phyloP scores from a whole-genome alignment of 2,329 filamentous ascomycete species.

The Balansia obtecta region DNA sequence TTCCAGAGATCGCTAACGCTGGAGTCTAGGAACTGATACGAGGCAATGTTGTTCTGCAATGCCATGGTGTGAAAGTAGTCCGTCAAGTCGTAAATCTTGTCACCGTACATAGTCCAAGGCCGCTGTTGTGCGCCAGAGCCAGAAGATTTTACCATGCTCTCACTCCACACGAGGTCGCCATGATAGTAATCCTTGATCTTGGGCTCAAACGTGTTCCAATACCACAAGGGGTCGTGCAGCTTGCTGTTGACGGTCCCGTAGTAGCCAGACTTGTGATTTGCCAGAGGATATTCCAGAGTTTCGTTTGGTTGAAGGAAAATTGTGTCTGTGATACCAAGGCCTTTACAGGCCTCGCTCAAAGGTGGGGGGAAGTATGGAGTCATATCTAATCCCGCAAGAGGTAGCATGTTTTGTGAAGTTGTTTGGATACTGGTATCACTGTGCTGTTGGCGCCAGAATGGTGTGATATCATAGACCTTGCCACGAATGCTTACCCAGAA shows the following conservation, averaged over 20 bases:
- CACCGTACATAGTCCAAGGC: constrained; percentile 68
- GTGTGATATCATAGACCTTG: constrained; percentile 80
- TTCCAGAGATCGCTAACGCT: constrained; percentile 56
- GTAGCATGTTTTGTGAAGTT: constrained; percentile 53
- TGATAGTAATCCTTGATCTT: constrained; percentile 78
- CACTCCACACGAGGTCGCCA: constrained; percentile 67
- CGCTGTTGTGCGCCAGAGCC: constrained; percentile 51
- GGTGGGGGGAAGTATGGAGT: constrained; percentile 80
- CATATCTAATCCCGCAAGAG: constrained; percentile 65
- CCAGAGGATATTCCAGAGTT: constrained; percentile 42
- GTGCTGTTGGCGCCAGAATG: constrained; percentile 78
- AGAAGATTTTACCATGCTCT: constrained; percentile 44
- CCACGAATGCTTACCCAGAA: constrained; percentile 84
- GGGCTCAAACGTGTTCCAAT: constrained; percentile 59
- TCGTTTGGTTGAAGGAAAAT: constrained; percentile 51
- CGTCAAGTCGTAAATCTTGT: constrained; percentile 75
- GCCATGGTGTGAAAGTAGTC: constrained; percentile 77
- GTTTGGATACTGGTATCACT: constrained; percentile 57
- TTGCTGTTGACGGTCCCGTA: constrained; percentile 43
- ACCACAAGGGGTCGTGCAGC: constrained; percentile 62
- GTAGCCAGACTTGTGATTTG: constrained; percentile 59
- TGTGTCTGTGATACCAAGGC: constrained; percentile 50
- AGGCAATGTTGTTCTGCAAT: constrained; percentile 35
- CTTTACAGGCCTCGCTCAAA: constrained; percentile 59
- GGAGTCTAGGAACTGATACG: constrained; percentile 61